phyloP scores from a whole-genome alignment of 73 alveolate genomes.

The Paramecium caudatum region DNA sequence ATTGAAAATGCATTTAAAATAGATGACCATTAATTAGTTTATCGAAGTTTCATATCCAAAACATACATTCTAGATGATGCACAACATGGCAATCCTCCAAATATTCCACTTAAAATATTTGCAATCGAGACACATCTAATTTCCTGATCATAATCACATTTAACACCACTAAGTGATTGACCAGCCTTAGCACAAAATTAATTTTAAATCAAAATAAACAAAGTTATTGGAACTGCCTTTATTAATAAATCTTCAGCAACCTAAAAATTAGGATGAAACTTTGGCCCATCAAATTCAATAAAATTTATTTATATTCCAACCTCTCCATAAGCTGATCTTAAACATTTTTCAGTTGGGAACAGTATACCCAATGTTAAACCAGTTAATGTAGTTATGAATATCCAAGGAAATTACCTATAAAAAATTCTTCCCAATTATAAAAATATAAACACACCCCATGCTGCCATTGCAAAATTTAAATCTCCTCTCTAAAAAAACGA shows the following conservation, averaged over 20 bases:
- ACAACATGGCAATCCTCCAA: constrained; percentile 67
- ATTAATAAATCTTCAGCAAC: not conserved
- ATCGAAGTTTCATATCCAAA: not conserved
- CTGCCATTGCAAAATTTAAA: not conserved
- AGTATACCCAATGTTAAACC: constrained; percentile 31
- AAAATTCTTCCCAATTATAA: constrained; percentile 48
- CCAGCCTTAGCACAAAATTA: constrained; percentile 57
- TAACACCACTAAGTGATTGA: constrained; percentile 47
- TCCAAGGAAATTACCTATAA: constrained; percentile 38
- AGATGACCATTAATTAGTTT: constrained; percentile 50
- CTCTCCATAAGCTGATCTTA: constrained; percentile 54
- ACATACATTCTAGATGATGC: constrained; percentile 64
- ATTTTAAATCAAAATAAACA: constrained; percentile 47
- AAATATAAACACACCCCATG: constrained; percentile 11
- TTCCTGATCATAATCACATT: constrained; percentile 65
- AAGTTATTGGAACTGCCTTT: constrained; percentile 12
- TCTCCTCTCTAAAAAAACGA: constrained; percentile 42
- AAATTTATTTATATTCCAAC: constrained; percentile 9
- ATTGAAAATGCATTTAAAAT: constrained; percentile 52
- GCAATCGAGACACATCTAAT: constrained; percentile 38
- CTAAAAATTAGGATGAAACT: constrained; percentile 32
- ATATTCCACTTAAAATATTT: constrained; percentile 37
- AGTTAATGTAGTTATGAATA: not conserved
- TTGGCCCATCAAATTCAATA: constrained; percentile 49
- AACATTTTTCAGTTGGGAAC: constrained; percentile 65